Percentiles rank a stretch among this genome's conserved stretches.
These are phyloP conservation scores for Leucoagaricus sp. DNA, from an alignment of 1,284 basidiomycete species.

Conservation along the genomic window DNA sequence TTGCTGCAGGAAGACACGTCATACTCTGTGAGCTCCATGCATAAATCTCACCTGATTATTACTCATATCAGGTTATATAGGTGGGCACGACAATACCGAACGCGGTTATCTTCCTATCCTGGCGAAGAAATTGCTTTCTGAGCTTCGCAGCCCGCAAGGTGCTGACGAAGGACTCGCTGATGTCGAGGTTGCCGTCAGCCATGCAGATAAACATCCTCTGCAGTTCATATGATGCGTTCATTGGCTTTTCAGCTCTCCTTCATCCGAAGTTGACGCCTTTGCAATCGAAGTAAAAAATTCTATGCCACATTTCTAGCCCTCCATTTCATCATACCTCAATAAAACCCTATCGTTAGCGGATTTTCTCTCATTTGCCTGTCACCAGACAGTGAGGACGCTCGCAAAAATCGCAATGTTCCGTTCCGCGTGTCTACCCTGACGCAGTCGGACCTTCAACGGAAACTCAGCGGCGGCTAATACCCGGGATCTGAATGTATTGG, in stretches of 20 bases:
- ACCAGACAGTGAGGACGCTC: not conserved
- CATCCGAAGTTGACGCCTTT: not conserved
- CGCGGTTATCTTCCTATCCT: conserved; percentile 81
- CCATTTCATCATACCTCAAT: not conserved
- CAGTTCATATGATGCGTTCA: conserved; percentile 42
- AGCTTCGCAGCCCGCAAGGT: conserved; percentile 43
- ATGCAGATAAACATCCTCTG: conserved; percentile 61
- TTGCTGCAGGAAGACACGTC: conserved; percentile 73
- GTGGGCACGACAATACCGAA: conserved; percentile 87
- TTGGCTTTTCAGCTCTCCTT: not conserved
- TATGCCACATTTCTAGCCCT: not conserved
- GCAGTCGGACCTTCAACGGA: conserved; percentile 5
- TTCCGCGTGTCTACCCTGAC: conserved; percentile 1
- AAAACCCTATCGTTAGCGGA: not conserved
- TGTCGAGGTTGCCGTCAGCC: conserved; percentile 59
- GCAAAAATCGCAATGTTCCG: conserved; percentile 8
- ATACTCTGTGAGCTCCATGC: conserved; percentile 64
- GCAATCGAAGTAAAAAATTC: not conserved
- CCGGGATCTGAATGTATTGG: not conserved
- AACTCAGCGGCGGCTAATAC: not conserved
- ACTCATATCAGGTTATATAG: conserved; percentile 36
- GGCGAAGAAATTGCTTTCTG: conserved; percentile 57
- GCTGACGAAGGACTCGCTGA: conserved; percentile 33
- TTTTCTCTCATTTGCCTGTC: not conserved
- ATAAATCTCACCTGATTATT: conserved; percentile 25